Base-by-base conservation (phyloP, 768 basidiomycete species). In the Collybiopsis luxurians region DNA sequence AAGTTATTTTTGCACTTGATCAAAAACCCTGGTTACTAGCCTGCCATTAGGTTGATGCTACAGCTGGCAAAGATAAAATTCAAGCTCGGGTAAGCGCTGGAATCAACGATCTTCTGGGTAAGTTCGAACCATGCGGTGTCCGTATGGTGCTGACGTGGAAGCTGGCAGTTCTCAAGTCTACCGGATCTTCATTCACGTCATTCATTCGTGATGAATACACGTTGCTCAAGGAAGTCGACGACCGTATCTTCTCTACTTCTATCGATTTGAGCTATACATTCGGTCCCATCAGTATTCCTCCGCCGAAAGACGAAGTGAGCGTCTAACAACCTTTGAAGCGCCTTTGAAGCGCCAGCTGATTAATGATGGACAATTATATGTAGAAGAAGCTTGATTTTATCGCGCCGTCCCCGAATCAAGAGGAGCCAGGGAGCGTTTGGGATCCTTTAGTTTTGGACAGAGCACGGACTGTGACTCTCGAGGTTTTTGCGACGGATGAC, bases 161-260 rank as follows among this genome's bases (percentile, higher is more conserved):
- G 24, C 44, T 42, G 21, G 13, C 62, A 92, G 95, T 97, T 13
- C 82, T 98, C 64, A 98, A 98, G 73, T 84, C 90, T 31, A 86
- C 89, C 3, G 95, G 92, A 12, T 94, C 92, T 0, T 82, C 87
- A 0, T 98, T 98, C 67, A 79, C 86, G 54, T 78, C 81, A 26
- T 98, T 95, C 71, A 68, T 89, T 48, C 80, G 83, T 2, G 94
- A 96, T 70, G 90, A 94, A 65, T 92, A 85, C 71, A 95, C 95
- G n/a, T 95, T 92, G 1, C 82, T 96, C 21, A 75, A 69, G 13
- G 86, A 90, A 60, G 95, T 96, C 43, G 71, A 86, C 62, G 96
- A 98, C 61, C 83, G 96, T 9, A 88, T 98, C 64, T 88, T 98
- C 73, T 91, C 89, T 17, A 98, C 96, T 2, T 83, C 90, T 4